Evolutionary conservation across 1,284 basidiomycete species (phyloP).

Genomic region (Coniophora puteana): DNA sequence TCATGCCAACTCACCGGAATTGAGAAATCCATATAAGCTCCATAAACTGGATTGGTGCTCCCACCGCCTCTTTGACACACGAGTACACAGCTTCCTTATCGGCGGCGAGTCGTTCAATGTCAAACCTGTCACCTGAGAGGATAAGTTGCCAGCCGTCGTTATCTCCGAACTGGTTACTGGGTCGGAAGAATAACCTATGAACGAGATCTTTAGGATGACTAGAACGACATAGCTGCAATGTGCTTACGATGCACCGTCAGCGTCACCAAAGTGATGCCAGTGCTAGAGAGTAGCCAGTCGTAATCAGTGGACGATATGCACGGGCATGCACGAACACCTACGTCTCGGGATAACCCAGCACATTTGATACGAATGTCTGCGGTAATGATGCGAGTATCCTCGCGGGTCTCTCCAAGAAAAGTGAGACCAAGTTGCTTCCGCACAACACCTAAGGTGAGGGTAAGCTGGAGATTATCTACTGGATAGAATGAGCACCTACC

Average conservation of each 20-base stretch:
- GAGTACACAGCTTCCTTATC: conserved; percentile 3
- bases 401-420: conserved; percentile 11
- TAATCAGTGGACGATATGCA: background rate
- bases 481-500: conserved; percentile 15
- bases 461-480: background rate
- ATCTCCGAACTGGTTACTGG: background rate
- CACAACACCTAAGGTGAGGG: background rate
- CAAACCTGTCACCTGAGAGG: conserved; percentile 26
- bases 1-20: background rate
- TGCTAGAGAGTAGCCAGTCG: conserved; percentile 4
- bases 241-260: background rate
- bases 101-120: conserved; percentile 22
- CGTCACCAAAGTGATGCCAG: conserved; percentile 14
- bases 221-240: background rate
- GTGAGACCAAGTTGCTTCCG: conserved; percentile 4
- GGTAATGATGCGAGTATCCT: conserved; percentile 22
- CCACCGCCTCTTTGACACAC: conserved; percentile 13
- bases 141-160: conserved; percentile 32
- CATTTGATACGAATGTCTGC: conserved; percentile 25
- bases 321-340: background rate
- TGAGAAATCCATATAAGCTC: background rate
- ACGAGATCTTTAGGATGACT: conserved; percentile 5
- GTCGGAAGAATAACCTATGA: background rate
- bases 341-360: background rate
- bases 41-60: conserved; percentile 6